phyloP scores from a whole-genome alignment of 306 rosid species.

The Vigna radiata region DNA sequence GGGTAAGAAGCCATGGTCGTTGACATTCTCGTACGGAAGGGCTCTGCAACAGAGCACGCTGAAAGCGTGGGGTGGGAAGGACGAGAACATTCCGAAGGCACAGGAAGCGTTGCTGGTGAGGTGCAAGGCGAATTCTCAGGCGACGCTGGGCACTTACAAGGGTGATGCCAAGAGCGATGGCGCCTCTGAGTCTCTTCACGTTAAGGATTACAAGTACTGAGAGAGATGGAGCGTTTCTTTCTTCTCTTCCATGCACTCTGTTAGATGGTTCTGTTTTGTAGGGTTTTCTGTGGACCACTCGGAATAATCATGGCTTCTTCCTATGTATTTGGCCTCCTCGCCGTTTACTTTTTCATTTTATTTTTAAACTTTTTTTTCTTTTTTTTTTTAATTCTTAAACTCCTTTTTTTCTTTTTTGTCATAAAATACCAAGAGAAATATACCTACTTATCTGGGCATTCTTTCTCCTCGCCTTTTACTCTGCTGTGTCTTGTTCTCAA shows the following conservation, averaged over 20 bases:
- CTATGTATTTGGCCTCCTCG: background rate
- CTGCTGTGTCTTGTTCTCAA: no score
- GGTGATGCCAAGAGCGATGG: conserved; percentile 72
- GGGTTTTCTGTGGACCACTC: no score
- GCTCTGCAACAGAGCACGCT: conserved; percentile 93
- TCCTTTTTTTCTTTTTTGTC: background rate
- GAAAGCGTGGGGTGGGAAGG: conserved; percentile 82
- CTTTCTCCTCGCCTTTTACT: no score
- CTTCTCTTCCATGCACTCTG: background rate
- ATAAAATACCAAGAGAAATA: background rate
- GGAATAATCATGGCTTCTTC: background rate
- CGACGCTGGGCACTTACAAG: conserved; percentile 78
- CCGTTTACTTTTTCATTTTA: background rate
- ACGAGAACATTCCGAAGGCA: conserved; percentile 64
- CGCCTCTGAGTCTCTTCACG: conserved; percentile 80
- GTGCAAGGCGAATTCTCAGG: conserved; percentile 85
- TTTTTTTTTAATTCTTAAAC: no score
- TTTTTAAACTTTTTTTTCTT: no score
- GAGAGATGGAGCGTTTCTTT: background rate
- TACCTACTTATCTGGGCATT: no score
- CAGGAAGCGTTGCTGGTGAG: conserved; percentile 73
- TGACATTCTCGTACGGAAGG: conserved; percentile 85
- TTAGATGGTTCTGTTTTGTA: no score
- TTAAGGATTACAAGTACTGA: conserved; percentile 66
- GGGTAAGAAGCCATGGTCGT: conserved; percentile 87